phyloP scores from a whole-genome alignment of 371 early-diverging fungal species.

The Smittium mucronatum region DNA sequence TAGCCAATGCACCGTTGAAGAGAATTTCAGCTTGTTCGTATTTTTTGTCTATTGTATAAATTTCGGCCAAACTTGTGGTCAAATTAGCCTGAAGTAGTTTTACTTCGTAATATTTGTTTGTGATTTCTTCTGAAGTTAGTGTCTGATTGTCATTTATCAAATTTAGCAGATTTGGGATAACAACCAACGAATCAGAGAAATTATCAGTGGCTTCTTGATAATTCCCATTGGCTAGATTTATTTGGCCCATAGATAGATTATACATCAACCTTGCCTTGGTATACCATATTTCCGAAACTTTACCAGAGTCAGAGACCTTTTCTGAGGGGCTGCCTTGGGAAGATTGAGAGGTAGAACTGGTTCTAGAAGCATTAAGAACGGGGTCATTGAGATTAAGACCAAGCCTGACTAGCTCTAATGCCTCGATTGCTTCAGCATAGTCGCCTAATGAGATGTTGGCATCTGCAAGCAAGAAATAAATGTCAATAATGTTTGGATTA shows the following conservation, averaged over 20 bases:
- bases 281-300: neutral
- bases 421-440: neutral
- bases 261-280: neutral
- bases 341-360: neutral
- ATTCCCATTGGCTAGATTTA: neutral
- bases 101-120: neutral
- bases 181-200: neutral
- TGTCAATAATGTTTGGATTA: neutral
- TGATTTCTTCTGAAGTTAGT: neutral
- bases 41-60: neutral
- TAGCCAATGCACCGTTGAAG: neutral
- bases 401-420: neutral
- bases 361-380: neutral
- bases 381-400: neutral
- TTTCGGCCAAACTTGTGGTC: neutral
- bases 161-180: neutral
- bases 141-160: neutral
- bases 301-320: neutral
- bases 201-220: neutral
- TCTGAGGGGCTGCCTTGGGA: neutral
- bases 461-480: slow-evolving; percentile 1
- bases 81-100: neutral
- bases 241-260: neutral
- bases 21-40: neutral
- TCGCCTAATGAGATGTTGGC: slow-evolving; percentile 6